Conservation (phyloP, 768 basidiomycete genomes). For the Tremella yokohamensis region DNA sequence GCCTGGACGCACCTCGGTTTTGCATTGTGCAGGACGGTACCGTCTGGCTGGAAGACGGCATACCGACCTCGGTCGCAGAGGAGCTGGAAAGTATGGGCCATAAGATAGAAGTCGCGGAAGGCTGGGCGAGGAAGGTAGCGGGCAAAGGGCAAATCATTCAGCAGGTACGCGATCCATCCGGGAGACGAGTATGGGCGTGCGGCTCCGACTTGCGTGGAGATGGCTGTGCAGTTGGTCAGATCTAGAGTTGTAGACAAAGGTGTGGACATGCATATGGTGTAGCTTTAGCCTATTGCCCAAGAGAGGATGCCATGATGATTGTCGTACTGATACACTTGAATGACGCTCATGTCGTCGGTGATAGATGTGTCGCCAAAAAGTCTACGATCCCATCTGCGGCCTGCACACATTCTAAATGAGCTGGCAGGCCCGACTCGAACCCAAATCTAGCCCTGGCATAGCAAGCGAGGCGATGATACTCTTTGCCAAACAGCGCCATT, state of each 20-base stretch:
- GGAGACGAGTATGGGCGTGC: constrained; percentile 80
- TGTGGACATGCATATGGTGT: background rate
- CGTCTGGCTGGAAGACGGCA: constrained; percentile 84
- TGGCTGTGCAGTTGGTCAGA: constrained; percentile 81
- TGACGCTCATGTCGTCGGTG: too few relatives aligned
- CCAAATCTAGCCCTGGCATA: constrained; percentile 23
- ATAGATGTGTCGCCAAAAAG: background rate
- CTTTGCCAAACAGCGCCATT: constrained; percentile 8
- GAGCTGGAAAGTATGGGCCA: constrained; percentile 90
- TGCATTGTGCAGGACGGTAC: constrained; percentile 79
- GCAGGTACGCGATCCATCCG: constrained; percentile 63
- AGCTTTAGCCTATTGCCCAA: too few relatives aligned
- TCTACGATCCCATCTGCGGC: constrained; percentile 7
- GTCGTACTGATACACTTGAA: too few relatives aligned
- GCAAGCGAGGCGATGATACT: constrained; percentile 17
- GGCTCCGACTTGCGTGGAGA: constrained; percentile 86
- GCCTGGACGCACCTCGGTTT: constrained; percentile 91
- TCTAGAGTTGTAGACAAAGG: constrained; percentile 52
- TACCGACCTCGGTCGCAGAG: constrained; percentile 61
- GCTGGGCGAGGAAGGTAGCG: constrained; percentile 57
- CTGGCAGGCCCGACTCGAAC: constrained; percentile 11
- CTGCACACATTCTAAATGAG: constrained; percentile 20
- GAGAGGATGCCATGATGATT: too few relatives aligned
- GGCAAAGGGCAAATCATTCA: constrained; percentile 69
- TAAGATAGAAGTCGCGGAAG: constrained; percentile 63